Percentiles rank a stretch among this genome's conserved stretches.
These are phyloP conservation scores for Choiromyces venosus DNA, from an alignment of 495 filamentous ascomycete species.

Conservation along the genomic window DNA sequence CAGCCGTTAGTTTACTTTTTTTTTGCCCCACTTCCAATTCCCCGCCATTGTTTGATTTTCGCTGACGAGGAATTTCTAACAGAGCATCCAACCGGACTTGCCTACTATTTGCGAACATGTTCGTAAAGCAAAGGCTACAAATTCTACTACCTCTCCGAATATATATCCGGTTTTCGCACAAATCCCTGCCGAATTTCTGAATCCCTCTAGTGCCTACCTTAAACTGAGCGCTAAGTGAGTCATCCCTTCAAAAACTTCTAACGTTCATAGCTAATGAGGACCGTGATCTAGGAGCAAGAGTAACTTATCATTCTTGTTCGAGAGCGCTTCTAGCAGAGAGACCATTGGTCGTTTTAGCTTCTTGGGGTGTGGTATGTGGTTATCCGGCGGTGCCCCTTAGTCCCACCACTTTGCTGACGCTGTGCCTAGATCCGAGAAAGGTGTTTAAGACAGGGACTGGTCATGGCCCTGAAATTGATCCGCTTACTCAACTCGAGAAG, in stretches of 20 bases:
- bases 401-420: conserved; percentile 14
- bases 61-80: conserved; percentile 1
- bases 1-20: conserved; percentile 8
- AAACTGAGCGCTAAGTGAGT: conserved; percentile 73
- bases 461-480: conserved; percentile 76
- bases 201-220: conserved; percentile 83
- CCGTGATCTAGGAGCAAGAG: conserved; percentile 48
- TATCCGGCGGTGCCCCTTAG: neutral
- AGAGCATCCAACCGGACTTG: conserved; percentile 53
- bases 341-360: conserved; percentile 92
- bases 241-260: conserved; percentile 1
- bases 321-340: conserved; percentile 86
- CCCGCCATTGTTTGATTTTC: neutral
- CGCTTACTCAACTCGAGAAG: conserved; percentile 70
- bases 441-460: conserved; percentile 80
- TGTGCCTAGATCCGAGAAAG: conserved; percentile 63
- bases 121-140: conserved; percentile 46
- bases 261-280: conserved; percentile 6
- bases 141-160: conserved; percentile 56
- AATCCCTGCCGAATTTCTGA: conserved; percentile 84
- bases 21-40: conserved; percentile 12
- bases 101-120: conserved; percentile 54
- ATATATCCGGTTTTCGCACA: conserved; percentile 79
- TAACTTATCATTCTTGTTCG: conserved; percentile 77
- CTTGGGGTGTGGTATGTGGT: conserved; percentile 67